Evolutionary conservation across 169 alveolate species (phyloP), one percentile per base, ranked within the genome.

Genomic region (Plasmodium vinckei): DNA sequence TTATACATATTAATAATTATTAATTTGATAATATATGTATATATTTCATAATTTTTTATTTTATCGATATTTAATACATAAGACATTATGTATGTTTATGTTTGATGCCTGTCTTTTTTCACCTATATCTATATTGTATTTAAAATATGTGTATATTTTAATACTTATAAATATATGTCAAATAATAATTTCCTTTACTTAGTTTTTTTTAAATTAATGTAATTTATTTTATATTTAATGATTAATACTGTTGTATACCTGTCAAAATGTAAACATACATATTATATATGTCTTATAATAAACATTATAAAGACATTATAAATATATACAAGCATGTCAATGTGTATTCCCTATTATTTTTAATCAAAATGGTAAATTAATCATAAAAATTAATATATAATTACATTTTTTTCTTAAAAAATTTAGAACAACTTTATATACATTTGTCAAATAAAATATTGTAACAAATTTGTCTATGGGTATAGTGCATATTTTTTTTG

Each of bases 341-440:
- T 69, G 64, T 33, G 27, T 12, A 23, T 42, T 44, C 0, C 5
- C 77, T 23, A 44, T 27, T 17, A 1, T 27, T 10, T 69, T 39
- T 42, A 33, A 33, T 21, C 17, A 42, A 19, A 9, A 12, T 54
- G 47, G 15, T 15, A 69, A 42, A 69, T 9, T 27, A 69, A 69
- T 69, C 49, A 44, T 69, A 69, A 69, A 69, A 69, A 44, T 69
- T 69, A 69, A 69, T 27, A 64, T 54, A 69, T 69, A 33, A 25
- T 23, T 15, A 27, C 59, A 33, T 69, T 69, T 23, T n/a, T 69
- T 47, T 69, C 53, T 69, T 54, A 47, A 25, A 15, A 39, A 65
- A 65, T 65, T 65, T 39, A 65, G 49, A 47, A 33, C 46, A 13
- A 15, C 17, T 51, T 51, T 51, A 51, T 15, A 51, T 13, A 13